Conservation (phyloP, 371 early-diverging fungal genomes). For the Cokeromyces recurvatus region DNA sequence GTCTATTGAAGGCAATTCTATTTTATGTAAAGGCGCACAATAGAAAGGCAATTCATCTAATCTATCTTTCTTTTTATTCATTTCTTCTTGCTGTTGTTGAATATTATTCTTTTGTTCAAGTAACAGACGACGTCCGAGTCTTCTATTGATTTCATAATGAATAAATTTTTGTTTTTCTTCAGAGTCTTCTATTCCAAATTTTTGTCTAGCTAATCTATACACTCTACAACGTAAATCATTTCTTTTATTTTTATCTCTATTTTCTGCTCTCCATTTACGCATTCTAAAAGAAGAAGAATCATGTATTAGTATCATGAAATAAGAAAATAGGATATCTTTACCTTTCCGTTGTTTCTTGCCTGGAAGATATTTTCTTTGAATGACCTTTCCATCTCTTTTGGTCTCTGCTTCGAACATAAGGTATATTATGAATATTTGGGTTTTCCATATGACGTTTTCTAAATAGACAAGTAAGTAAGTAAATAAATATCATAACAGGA, state of each 20-base stretch:
- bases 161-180: slow-evolving; percentile 59
- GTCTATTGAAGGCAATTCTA: slow-evolving; percentile 25
- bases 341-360: slow-evolving; percentile 51
- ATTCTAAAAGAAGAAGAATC: slow-evolving; percentile 23
- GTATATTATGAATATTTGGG: slow-evolving; percentile 43
- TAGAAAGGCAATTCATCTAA: slow-evolving; percentile 38
- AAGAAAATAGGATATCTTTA: slow-evolving; percentile 7
- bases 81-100: background rate
- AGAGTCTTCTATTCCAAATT: slow-evolving; percentile 56
- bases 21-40: slow-evolving; percentile 33
- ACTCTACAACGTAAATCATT: slow-evolving; percentile 71
- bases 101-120: slow-evolving; percentile 8
- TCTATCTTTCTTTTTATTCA: slow-evolving; percentile 1
- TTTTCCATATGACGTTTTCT: slow-evolving; percentile 40
- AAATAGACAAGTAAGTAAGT: no score
- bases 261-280: slow-evolving; percentile 61
- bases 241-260: slow-evolving; percentile 57
- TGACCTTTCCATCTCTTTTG: slow-evolving; percentile 56
- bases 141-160: slow-evolving; percentile 50
- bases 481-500: no score
- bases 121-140: slow-evolving; percentile 28
- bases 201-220: slow-evolving; percentile 60
- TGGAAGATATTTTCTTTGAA: slow-evolving; percentile 47
- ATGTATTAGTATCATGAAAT: slow-evolving; percentile 12
- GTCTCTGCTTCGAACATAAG: slow-evolving; percentile 51